phyloP scores from a whole-genome alignment of 352 stramenopile species.

The Pythium rhizo-oryzae region DNA sequence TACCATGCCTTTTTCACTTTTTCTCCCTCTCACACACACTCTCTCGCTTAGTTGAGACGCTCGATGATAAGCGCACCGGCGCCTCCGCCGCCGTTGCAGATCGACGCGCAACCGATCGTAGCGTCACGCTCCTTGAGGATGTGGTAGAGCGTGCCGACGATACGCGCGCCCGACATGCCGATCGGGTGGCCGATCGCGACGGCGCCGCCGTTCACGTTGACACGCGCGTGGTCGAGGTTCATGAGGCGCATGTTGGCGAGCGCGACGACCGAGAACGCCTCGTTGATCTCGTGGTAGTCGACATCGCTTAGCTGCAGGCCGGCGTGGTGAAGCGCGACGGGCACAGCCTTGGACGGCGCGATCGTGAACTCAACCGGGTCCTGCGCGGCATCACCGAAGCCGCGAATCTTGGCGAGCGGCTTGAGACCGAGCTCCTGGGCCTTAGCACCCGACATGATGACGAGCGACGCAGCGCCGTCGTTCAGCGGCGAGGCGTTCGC shows the following conservation, averaged over 20 bases:
- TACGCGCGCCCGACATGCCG: conserved; percentile 90
- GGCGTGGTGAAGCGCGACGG: conserved; percentile 90
- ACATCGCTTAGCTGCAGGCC: conserved; percentile 93
- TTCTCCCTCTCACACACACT: neutral
- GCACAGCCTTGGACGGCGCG: conserved; percentile 94
- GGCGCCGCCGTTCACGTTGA: conserved; percentile 98
- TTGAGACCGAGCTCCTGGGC: conserved; percentile 81
- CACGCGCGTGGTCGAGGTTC: conserved; percentile 88
- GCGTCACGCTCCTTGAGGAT: conserved; percentile 95
- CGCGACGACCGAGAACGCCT: conserved; percentile 98
- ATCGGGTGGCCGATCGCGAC: conserved; percentile 86
- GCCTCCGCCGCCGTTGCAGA: conserved; percentile 98
- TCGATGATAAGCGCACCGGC: conserved; percentile 97
- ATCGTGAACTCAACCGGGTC: conserved; percentile 97
- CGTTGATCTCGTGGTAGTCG: conserved; percentile 99
- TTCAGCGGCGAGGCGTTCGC: conserved; percentile 98
- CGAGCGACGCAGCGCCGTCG: conserved; percentile 95
- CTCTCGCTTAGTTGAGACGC: conserved; percentile 54
- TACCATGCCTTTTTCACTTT: too few relatives aligned
- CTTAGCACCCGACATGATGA: conserved; percentile 95
- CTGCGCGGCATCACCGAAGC: conserved; percentile 85
- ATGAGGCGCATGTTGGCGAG: conserved; percentile 96
- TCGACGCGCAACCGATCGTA: conserved; percentile 95
- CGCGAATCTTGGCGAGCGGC: conserved; percentile 75
- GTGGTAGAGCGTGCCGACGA: conserved; percentile 94